phyloP scores from a whole-genome alignment of 768 basidiomycete species.

The Trichaptum fuscoviolaceum region DNA sequence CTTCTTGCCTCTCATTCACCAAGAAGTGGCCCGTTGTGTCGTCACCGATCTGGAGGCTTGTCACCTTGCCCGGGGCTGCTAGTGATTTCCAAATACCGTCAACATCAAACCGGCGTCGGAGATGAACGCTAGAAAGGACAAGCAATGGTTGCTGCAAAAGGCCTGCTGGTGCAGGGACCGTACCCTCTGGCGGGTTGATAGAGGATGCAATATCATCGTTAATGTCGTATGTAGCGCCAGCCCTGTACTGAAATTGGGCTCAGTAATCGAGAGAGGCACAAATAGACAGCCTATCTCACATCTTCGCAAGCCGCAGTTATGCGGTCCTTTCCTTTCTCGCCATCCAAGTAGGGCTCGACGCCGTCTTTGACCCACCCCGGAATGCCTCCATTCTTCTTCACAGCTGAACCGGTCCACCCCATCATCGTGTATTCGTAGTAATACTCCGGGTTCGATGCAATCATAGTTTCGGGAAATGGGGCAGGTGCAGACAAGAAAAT shows the following conservation, averaged over 20 bases:
- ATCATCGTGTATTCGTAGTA: slow-evolving; percentile 12
- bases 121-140: slow-evolving; percentile 13
- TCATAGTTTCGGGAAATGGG: slow-evolving; percentile 17
- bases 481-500: slow-evolving; percentile 15
- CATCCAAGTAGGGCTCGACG: slow-evolving; percentile 14
- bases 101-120: slow-evolving; percentile 13
- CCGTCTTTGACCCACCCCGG: slow-evolving; percentile 13
- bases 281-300: slow-evolving; percentile 1
- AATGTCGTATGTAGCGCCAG: slow-evolving; percentile 15
- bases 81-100: slow-evolving; percentile 13
- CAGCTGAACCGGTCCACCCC: slow-evolving; percentile 12
- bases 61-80: slow-evolving; percentile 8
- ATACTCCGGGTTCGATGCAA: slow-evolving; percentile 9
- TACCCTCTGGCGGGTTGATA: slow-evolving; percentile 6
- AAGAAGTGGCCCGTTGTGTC: slow-evolving; percentile 16
- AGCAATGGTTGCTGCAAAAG: slow-evolving; percentile 14
- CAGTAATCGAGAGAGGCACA: background rate
- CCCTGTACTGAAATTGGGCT: slow-evolving; percentile 11
- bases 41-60: slow-evolving; percentile 12
- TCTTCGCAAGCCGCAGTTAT: slow-evolving; percentile 15
- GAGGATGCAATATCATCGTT: slow-evolving; percentile 10
- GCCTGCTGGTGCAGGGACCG: background rate
- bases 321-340: slow-evolving; percentile 7
- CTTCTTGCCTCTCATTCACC: slow-evolving; percentile 14
- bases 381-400: background rate